phyloP scores from a whole-genome alignment of 2,329 filamentous ascomycete species.

The Hymenoscyphus scutula region DNA sequence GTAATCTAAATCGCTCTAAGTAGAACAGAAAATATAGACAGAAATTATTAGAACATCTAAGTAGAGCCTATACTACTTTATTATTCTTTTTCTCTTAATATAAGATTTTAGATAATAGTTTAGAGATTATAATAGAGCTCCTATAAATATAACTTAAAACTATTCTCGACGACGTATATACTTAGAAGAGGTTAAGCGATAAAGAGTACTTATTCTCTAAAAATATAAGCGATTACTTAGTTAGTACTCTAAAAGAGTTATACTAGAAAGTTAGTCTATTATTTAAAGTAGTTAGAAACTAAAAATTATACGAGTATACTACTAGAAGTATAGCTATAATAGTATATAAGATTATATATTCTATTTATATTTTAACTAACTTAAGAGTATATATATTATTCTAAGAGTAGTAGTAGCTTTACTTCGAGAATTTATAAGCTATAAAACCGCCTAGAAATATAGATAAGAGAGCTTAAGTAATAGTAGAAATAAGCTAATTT shows the following conservation, averaged over 20 bases:
- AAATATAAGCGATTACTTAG: conserved; percentile 18
- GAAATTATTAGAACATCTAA: conserved; percentile 21
- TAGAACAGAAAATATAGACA: conserved; percentile 22
- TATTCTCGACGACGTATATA: conserved; percentile 12
- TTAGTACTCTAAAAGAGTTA: conserved; percentile 15
- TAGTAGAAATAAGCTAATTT: conserved; percentile 1
- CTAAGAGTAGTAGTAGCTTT: conserved; percentile 9
- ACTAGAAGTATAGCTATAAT: background rate
- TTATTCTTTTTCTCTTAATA: background rate
- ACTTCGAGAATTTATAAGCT: conserved; percentile 10
- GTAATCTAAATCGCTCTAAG: conserved; percentile 20
- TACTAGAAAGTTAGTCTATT: conserved; percentile 10
- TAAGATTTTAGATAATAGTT: conserved; percentile 11
- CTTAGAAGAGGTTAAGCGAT: conserved; percentile 8
- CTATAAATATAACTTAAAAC: conserved; percentile 12
- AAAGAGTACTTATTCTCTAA: conserved; percentile 17
- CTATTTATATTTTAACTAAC: conserved; percentile 2
- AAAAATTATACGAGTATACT: background rate
- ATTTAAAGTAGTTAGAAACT: conserved; percentile 11
- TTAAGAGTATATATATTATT: conserved; percentile 7
- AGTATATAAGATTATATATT: background rate
- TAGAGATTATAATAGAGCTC: conserved; percentile 15
- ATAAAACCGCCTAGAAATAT: conserved; percentile 8
- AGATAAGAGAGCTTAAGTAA: conserved; percentile 6
- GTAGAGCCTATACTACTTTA: conserved; percentile 12